phyloP scores from a whole-genome alignment of 2,329 filamentous ascomycete genomes.

The Hortaea werneckii region DNA sequence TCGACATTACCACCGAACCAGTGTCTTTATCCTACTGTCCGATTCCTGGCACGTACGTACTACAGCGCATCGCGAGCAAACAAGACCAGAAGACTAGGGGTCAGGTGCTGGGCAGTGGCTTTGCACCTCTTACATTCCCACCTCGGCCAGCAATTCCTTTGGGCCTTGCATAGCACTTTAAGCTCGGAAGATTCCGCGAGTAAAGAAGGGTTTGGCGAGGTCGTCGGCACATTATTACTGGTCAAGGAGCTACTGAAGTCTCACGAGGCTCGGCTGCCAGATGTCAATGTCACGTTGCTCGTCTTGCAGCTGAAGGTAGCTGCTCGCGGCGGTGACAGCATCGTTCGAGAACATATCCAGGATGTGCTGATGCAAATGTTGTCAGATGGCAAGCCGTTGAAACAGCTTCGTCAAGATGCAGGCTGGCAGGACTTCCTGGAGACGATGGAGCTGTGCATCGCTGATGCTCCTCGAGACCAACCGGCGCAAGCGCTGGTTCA shows the following conservation, averaged over 20 bases:
- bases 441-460: neutral
- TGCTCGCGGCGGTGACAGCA: constrained; percentile 3
- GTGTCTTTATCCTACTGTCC: constrained; percentile 11
- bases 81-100: constrained; percentile 17
- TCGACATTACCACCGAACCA: constrained; percentile 13
- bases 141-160: constrained; percentile 17
- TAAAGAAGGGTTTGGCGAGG: constrained; percentile 15
- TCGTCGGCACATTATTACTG: constrained; percentile 22
- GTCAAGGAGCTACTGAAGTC: constrained; percentile 13
- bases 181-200: constrained; percentile 7
- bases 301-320: constrained; percentile 6
- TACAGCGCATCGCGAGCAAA: constrained; percentile 22
- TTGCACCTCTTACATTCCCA: constrained; percentile 22
- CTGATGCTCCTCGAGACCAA: neutral
- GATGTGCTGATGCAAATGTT: constrained; percentile 29
- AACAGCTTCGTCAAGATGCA: constrained; percentile 3
- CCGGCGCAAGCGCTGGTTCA: neutral
- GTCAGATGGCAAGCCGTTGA: constrained; percentile 32
- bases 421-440: constrained; percentile 5
- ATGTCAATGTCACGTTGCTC: constrained; percentile 3
- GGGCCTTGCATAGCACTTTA: constrained; percentile 16
- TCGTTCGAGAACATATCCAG: constrained; percentile 9
- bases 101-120: constrained; percentile 16
- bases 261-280: constrained; percentile 1
- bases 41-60: constrained; percentile 22